Percentiles rank a stretch among this genome's conserved stretches.
Conservation (phyloP, 2,329 filamentous ascomycete genomes). For the Cladophialophora carrionii region DNA sequence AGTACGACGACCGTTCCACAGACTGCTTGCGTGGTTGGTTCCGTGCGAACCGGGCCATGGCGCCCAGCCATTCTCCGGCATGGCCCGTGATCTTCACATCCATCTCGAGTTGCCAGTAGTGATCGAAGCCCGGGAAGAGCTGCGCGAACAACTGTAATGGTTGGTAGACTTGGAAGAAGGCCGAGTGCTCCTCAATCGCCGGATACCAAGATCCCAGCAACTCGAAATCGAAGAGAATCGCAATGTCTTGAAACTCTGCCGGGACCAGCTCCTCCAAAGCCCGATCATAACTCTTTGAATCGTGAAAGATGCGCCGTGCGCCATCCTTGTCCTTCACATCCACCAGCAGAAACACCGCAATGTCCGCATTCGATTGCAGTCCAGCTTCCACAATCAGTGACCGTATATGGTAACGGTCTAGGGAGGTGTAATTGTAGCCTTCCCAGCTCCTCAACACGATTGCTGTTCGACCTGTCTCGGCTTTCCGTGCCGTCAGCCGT, state of each 20-base stretch:
- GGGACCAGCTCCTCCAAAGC: slow-evolving; percentile 62
- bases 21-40: slow-evolving; percentile 69
- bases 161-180: slow-evolving; percentile 51
- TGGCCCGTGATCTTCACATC: slow-evolving; percentile 67
- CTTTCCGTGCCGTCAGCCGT: slow-evolving; percentile 8
- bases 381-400: slow-evolving; percentile 78
- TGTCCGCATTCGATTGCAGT: slow-evolving; percentile 77
- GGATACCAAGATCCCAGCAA: slow-evolving; percentile 42
- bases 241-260: slow-evolving; percentile 41
- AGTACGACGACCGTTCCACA: slow-evolving; percentile 75
- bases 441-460: slow-evolving; percentile 79
- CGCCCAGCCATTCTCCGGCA: slow-evolving; percentile 73
- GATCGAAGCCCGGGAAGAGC: slow-evolving; percentile 65
- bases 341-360: slow-evolving; percentile 78
- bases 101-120: slow-evolving; percentile 72
- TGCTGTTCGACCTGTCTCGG: slow-evolving; percentile 61
- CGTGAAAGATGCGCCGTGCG: slow-evolving; percentile 19
- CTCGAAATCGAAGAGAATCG: slow-evolving; percentile 42
- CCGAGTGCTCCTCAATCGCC: slow-evolving; percentile 39
- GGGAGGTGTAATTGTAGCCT: slow-evolving; percentile 75
- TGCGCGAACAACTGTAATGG: slow-evolving; percentile 66
- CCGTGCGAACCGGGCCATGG: slow-evolving; percentile 66
- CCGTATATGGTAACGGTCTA: slow-evolving; percentile 77
- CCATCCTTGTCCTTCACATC: slow-evolving; percentile 79
- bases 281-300: slow-evolving; percentile 61